Conservation (phyloP, 2,329 filamentous ascomycete genomes). For the Tolypocladium sp. region DNA sequence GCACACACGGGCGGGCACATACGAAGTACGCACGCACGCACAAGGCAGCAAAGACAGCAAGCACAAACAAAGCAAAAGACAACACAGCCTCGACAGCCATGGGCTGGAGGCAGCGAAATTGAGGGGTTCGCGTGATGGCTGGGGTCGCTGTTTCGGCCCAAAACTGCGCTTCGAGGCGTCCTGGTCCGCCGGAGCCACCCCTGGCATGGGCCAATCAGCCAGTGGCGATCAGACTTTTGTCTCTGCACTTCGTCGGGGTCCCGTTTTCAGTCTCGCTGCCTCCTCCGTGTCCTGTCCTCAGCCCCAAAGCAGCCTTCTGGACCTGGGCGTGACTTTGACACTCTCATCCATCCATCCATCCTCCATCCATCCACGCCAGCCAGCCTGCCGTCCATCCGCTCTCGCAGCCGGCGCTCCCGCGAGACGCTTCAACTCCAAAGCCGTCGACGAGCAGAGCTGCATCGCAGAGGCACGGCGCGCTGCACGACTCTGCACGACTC, state of each 20-base stretch:
- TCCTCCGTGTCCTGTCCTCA: neutral
- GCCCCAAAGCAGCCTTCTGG: neutral
- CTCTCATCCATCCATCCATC: neutral
- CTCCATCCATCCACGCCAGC: neutral
- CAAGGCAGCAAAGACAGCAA: neutral
- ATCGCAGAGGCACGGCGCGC: neutral
- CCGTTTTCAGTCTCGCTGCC: slow-evolving; percentile 8
- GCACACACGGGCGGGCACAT: neutral
- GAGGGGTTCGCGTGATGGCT: slow-evolving; percentile 2
- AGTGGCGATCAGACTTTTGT: slow-evolving; percentile 24
- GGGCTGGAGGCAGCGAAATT: neutral
- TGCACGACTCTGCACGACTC: neutral
- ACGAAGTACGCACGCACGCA: neutral
- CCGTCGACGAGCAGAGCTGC: neutral
- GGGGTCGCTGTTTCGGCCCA: slow-evolving; percentile 11
- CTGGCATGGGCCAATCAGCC: slow-evolving; percentile 23
- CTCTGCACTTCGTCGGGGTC: slow-evolving; percentile 4
- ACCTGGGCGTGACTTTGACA: neutral
- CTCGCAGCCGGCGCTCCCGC: neutral
- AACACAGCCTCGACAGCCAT: no score
- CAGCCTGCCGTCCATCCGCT: neutral
- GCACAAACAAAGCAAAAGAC: neutral
- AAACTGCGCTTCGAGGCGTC: slow-evolving; percentile 9
- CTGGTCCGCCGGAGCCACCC: slow-evolving; percentile 8
- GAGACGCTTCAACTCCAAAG: neutral